These are phyloP conservation scores for Agrocybe pediades DNA, from an alignment of 768 basidiomycete species.

Conservation along the genomic window DNA sequence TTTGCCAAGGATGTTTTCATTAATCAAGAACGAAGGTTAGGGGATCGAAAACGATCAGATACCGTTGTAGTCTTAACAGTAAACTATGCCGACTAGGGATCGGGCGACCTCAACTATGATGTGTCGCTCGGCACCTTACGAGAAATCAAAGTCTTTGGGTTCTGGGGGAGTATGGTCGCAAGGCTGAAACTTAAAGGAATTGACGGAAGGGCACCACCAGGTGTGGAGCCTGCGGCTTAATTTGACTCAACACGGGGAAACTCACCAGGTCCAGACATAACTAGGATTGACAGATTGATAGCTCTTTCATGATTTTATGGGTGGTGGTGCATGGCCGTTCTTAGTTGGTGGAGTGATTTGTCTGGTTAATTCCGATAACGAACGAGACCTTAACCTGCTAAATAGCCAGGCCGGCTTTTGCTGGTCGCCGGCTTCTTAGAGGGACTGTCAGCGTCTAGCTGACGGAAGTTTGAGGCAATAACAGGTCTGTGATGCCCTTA, in stretches of 20 bases:
- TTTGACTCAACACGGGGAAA: constrained; percentile 84
- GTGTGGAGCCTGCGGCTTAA: constrained; percentile 78
- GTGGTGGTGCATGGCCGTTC: constrained; percentile 90
- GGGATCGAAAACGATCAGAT: too few relatives aligned
- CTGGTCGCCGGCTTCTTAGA: constrained; percentile 71
- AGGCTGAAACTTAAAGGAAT: constrained; percentile 82
- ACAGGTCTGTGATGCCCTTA: too few relatives aligned
- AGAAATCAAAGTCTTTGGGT: too few relatives aligned
- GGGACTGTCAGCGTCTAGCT: too few relatives aligned
- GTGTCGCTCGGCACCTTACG: too few relatives aligned
- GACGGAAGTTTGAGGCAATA: too few relatives aligned
- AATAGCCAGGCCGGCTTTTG: constrained; percentile 80
- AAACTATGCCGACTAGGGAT: too few relatives aligned
- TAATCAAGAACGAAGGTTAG: too few relatives aligned
- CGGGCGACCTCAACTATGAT: too few relatives aligned
- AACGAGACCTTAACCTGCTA: constrained; percentile 94
- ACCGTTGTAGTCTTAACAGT: too few relatives aligned
- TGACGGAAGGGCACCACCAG: constrained; percentile 85
- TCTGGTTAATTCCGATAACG: constrained; percentile 96
- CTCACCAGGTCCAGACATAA: constrained; percentile 81
- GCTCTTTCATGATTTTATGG: constrained; percentile 85
- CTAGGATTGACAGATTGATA: constrained; percentile 80
- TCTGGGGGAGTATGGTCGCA: constrained; percentile 51
- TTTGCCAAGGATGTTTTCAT: too few relatives aligned
- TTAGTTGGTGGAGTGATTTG: constrained; percentile 94